phyloP scores from a whole-genome alignment of 441 rosid genomes.

The Adansonia madagascariensis region DNA sequence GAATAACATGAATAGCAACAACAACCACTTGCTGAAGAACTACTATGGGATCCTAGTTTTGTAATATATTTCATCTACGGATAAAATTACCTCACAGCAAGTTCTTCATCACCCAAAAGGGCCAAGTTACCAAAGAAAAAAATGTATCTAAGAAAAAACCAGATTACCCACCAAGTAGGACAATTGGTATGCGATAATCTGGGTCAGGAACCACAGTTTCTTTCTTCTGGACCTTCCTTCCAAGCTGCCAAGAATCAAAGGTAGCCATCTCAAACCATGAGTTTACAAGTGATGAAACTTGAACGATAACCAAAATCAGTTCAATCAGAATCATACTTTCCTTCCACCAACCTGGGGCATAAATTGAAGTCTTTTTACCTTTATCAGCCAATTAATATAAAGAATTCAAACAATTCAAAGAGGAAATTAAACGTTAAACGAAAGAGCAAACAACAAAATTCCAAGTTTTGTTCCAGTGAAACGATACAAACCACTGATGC shows the following conservation, averaged over 20 bases:
- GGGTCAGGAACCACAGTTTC: conserved; percentile 69
- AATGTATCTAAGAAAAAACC: neutral
- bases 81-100: neutral
- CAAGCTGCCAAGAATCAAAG: conserved; percentile 49
- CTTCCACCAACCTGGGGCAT: conserved; percentile 22
- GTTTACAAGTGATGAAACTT: conserved; percentile 18
- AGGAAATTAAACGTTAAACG: neutral
- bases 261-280: conserved; percentile 13
- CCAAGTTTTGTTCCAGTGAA: conserved; percentile 1
- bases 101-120: neutral
- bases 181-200: conserved; percentile 63
- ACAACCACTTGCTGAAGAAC: neutral
- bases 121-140: neutral
- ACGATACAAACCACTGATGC: conserved; percentile 47
- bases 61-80: neutral
- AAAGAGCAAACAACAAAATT: conserved; percentile 7
- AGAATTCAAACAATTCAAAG: neutral
- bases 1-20: neutral
- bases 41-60: neutral
- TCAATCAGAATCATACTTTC: conserved; percentile 14
- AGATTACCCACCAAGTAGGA: conserved; percentile 55
- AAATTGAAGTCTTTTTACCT: neutral
- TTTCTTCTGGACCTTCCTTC: conserved; percentile 34
- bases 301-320: neutral
- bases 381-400: neutral